Percentiles rank a stretch among this genome's conserved stretches.
Conservation (phyloP, 2,329 filamentous ascomycete species). For the Neofusicoccum parvum region DNA sequence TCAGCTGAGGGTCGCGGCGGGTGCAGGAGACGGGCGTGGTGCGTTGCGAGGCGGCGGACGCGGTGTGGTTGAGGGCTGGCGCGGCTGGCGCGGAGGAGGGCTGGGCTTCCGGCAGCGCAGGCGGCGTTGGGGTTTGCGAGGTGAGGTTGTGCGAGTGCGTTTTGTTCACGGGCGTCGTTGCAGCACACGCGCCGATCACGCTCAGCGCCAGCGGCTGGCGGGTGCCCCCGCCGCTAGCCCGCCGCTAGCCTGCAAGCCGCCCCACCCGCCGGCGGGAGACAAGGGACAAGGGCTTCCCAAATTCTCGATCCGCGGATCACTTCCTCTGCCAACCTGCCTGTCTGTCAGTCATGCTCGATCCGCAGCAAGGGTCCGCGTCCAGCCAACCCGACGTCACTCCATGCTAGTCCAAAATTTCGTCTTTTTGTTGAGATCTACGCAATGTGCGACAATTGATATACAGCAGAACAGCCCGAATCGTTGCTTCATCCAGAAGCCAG, state of each 20-base stretch:
- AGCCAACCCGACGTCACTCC: not conserved
- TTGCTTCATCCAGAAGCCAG: not conserved
- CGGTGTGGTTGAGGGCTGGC: not conserved
- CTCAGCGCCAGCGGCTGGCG: constrained; percentile 10
- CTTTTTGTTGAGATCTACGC: not conserved
- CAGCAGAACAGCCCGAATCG: not conserved
- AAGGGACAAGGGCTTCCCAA: not conserved
- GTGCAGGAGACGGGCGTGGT: not conserved
- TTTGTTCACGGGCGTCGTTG: not conserved
- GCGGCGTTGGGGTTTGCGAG: not conserved
- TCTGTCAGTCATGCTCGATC: not conserved
- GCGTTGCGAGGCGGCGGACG: too few species aligned
- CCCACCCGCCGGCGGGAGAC: not conserved
- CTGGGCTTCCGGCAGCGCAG: not conserved
- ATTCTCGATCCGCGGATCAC: constrained; percentile 7
- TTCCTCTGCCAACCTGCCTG: not conserved
- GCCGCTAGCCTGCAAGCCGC: not conserved
- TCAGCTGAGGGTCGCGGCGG: not conserved
- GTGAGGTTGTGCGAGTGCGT: not conserved
- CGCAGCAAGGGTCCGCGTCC: constrained; percentile 1
- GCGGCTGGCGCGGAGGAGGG: not conserved
- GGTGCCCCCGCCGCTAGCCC: not conserved
- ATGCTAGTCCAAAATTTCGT: not conserved
- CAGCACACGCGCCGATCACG: constrained; percentile 8
- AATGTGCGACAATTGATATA: not conserved